Percentiles rank a stretch among this genome's conserved stretches.
Evolutionary conservation across 495 filamentous ascomycete species (phyloP).

Genomic region (Penicillium tannophilum): DNA sequence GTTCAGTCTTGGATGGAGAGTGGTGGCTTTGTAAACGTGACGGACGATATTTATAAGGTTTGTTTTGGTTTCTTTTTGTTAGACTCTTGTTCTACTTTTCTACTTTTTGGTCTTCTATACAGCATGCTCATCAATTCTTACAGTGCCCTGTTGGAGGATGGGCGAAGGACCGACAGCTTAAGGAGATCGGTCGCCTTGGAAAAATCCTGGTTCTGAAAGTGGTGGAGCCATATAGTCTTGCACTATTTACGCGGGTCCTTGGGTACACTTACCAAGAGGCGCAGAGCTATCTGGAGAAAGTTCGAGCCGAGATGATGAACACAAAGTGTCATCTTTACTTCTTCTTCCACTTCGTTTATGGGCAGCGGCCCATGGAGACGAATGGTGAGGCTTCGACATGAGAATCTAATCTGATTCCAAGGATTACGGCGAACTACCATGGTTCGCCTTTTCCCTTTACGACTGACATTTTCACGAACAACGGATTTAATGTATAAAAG

Average conservation of each 20-base stretch:
- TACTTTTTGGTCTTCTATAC: neutral
- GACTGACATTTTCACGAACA: neutral
- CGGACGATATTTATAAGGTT: conserved; percentile 46
- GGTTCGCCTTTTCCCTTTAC: neutral
- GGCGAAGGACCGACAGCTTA: conserved; percentile 51
- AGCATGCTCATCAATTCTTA: neutral
- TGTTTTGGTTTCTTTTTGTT: conserved; percentile 4
- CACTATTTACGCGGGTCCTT: conserved; percentile 56
- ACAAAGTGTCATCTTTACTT: conserved; percentile 38
- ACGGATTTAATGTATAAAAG: neutral
- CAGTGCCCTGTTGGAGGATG: conserved; percentile 52
- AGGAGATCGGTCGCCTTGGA: conserved; percentile 49
- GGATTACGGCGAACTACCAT: neutral
- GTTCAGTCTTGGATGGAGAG: conserved; percentile 31
- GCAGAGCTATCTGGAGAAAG: conserved; percentile 35
- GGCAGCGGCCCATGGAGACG: conserved; percentile 35
- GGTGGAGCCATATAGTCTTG: conserved; percentile 54
- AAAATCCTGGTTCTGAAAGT: conserved; percentile 41
- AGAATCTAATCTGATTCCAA: neutral
- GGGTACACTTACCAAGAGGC: conserved; percentile 46
- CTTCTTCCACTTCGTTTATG: conserved; percentile 44
- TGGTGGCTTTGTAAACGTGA: conserved; percentile 39
- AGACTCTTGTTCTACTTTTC: neutral
- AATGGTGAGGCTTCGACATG: conserved; percentile 4
- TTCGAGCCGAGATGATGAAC: conserved; percentile 37